Base-by-base conservation (phyloP, 2,329 filamentous ascomycete genomes). In the Chrysoporthe cubensis region DNA sequence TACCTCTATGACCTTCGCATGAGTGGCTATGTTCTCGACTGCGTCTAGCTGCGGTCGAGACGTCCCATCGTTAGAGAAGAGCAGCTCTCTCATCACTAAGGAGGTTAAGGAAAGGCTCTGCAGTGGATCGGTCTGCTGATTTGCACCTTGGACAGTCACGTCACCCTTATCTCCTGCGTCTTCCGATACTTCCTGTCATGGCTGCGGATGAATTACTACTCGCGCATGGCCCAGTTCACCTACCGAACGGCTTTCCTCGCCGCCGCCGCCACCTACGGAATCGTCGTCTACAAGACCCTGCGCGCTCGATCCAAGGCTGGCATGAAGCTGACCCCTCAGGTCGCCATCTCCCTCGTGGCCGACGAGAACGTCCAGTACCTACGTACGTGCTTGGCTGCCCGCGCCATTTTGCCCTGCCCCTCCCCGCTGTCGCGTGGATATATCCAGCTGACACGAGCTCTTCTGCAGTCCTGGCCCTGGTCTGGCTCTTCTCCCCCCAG, bases 291-390 rank as follows among this genome's bases (percentile, higher is more conserved):
- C 87, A 99, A 99, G 88, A 94, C 93, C 68, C 93, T 94, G 84
- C 90, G 94, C 73, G 93, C 94, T 74, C 91, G 93, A 73, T 87
- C 91, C 74, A 91, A 93, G 86, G 85, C 89, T 62, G 90, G 91
- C 71, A 88, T 84, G 70, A 89, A 83, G 78, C 80, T 89, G 74
- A 88, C 77, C 78, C 82, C 80, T 50, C 77, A 78, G 63, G 88
- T 91, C 68, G 79, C 86, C 61, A 65, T 95, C 68, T 87, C 89
- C 70, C 83, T 97, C 72, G 84, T 91, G 66, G 85, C 88, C 14
- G 96, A 99, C 78, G 96, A 99, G 86, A 99, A 99, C 80, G 93
- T 99, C 64, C 96, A 98, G 81, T 99, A 99, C 79, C 87, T 99
- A 70, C 85, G 96, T 98, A 87, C 78, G 93, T 82, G 46, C 68